phyloP scores from a whole-genome alignment of 352 stramenopile genomes.

The Phytophthora brassicae region DNA sequence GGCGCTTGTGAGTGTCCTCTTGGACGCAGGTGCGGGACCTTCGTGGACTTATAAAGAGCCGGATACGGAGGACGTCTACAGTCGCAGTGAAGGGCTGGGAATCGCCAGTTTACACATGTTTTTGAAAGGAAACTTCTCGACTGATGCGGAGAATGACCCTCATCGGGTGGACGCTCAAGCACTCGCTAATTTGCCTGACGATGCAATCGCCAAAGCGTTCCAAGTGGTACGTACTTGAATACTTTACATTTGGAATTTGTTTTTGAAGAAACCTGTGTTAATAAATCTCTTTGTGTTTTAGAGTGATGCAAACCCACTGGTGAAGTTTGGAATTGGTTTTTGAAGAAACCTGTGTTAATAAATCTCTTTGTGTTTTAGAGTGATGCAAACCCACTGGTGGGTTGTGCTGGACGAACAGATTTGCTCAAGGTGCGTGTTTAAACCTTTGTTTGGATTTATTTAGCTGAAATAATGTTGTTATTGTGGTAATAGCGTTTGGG shows the following conservation, averaged over 20 bases:
- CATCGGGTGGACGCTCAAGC: constrained; percentile 66
- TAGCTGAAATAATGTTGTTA: background rate
- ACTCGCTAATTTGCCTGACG: constrained; percentile 53
- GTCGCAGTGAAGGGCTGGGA: constrained; percentile 75
- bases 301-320: constrained; percentile 65
- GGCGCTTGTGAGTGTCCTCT: constrained; percentile 74
- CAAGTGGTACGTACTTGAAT: constrained; percentile 74
- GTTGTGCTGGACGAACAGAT: constrained; percentile 66
- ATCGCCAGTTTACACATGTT: constrained; percentile 90
- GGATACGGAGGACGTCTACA: constrained; percentile 63
- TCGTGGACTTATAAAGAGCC: constrained; percentile 78
- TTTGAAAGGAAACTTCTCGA: constrained; percentile 65
- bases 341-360: no score
- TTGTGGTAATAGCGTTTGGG: constrained; percentile 49
- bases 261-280: background rate
- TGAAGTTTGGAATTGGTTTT: constrained; percentile 20
- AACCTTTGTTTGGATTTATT: background rate
- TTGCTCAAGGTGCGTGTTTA: constrained; percentile 54
- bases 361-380: constrained; percentile 21
- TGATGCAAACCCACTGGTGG: constrained; percentile 74
- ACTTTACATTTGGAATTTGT: constrained; percentile 8
- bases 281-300: background rate
- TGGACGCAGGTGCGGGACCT: constrained; percentile 73
- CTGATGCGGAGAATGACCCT: constrained; percentile 34
- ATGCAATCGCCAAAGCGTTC: constrained; percentile 74